Base-by-base conservation (phyloP, 2,329 filamentous ascomycete species). In the Beauveria sp. region DNA sequence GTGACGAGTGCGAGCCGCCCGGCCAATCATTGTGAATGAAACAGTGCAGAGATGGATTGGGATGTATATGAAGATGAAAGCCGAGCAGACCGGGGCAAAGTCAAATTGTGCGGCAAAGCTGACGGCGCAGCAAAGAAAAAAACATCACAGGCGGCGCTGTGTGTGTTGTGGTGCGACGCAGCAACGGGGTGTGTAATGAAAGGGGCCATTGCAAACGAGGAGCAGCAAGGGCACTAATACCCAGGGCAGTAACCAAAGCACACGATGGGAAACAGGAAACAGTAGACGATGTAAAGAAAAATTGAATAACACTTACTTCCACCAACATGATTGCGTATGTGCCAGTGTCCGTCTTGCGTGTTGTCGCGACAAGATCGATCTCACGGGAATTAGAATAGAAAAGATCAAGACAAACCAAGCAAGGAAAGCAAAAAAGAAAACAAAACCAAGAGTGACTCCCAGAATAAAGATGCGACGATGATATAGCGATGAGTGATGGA, bases 271-370 rank as follows among this genome's bases (percentile, higher is more conserved):
- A 42, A 55, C 3, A 28, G 43, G 28, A 38, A 12, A n/a, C 16
- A 26, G n/a, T n/a, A 16, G 26, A 43, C 9, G 26, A 42, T 42
- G 49, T 34, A 57, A 58, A 50, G 58, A 47, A 58, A 62, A 42
- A 16, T 38, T 38, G 50, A 60, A 46, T 42, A 59, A 62, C 22
- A 73, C 72, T 72, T 67, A 74, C 72, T 68, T 74, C 72, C 62
- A 73, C 71, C 71, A 74, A 70, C 72, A 74, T 73, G 59, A 66
- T 67, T 61, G 61, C 61, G 45, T 30, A 10, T 54, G 12, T 46
- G 43, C 10, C 3, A 6, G 20, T 46, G 46, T 20, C 28, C 34
- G 50, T 22, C 7, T 9, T 53, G 51, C 38, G 43, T 49, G 45
- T 46, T 58, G 46, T 62, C 52, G 38, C 42, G 45, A 30, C 47